Percentiles rank a stretch among this genome's conserved stretches.
These are phyloP conservation scores for Talaromyces ruber DNA, from an alignment of 495 filamentous ascomycete genomes.

Conservation along the genomic window DNA sequence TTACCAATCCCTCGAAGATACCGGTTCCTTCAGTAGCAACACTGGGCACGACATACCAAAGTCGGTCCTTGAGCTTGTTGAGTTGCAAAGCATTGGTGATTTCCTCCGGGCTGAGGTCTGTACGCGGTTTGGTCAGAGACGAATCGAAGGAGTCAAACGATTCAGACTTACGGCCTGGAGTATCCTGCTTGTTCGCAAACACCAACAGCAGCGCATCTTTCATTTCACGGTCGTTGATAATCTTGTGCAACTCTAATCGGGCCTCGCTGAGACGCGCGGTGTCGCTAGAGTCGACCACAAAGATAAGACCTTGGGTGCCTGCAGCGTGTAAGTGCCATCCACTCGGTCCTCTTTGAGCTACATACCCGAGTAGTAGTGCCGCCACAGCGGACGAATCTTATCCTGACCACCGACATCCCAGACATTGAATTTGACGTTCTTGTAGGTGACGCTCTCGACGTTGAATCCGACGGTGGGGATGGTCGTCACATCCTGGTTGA, in stretches of 20 bases:
- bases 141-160: background rate
- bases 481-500: conserved; percentile 96
- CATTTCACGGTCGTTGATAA: conserved; percentile 98
- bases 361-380: conserved; percentile 95
- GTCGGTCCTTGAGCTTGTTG: conserved; percentile 77
- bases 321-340: background rate
- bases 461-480: conserved; percentile 99
- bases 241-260: conserved; percentile 79
- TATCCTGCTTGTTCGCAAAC: conserved; percentile 98
- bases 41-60: conserved; percentile 95
- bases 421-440: conserved; percentile 99
- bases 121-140: background rate
- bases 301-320: conserved; percentile 93
- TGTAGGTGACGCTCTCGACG: conserved; percentile 98
- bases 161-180: conserved; percentile 60
- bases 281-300: conserved; percentile 93
- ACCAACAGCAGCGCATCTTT: conserved; percentile 89
- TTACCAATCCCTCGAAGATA: conserved; percentile 84
- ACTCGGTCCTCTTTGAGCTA: no score
- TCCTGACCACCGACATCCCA: conserved; percentile 99
- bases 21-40: conserved; percentile 91
- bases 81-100: conserved; percentile 81
- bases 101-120: conserved; percentile 81
- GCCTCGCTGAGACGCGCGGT: conserved; percentile 83
- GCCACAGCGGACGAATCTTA: conserved; percentile 96